phyloP scores from a whole-genome alignment of 2,329 filamentous ascomycete species.

The Sclerotinia sclerotiorum region DNA sequence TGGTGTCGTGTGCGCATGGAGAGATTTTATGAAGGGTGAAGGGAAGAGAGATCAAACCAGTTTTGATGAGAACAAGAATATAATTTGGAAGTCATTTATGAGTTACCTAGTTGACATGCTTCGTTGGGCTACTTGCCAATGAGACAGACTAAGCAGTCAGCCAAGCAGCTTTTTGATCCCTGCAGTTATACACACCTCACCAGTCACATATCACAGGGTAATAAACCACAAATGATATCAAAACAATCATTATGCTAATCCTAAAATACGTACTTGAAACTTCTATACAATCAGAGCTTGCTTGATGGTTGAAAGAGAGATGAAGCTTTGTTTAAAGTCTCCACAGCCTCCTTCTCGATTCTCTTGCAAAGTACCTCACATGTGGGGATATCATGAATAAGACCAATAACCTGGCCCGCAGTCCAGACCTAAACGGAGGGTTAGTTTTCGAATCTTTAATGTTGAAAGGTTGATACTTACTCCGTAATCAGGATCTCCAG shows the following conservation, averaged over 20 bases:
- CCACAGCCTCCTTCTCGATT: slow-evolving; percentile 75
- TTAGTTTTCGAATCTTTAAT: slow-evolving; percentile 16
- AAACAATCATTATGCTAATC: slow-evolving; percentile 16
- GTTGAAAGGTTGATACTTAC: slow-evolving; percentile 53
- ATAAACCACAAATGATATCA: not conserved
- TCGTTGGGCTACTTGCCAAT: not conserved
- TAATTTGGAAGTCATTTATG: not conserved
- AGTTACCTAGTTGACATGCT: not conserved
- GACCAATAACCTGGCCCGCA: slow-evolving; percentile 88
- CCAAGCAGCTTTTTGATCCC: not conserved
- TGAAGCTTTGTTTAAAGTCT: slow-evolving; percentile 60
- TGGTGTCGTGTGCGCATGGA: not conserved
- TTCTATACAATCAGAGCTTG: slow-evolving; percentile 46
- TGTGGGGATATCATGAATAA: slow-evolving; percentile 81
- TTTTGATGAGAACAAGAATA: not conserved
- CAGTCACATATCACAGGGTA: not conserved
- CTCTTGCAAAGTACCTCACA: slow-evolving; percentile 67
- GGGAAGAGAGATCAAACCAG: not conserved
- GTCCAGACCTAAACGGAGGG: slow-evolving; percentile 76
- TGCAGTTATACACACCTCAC: not conserved
- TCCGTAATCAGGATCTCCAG: slow-evolving; percentile 86
- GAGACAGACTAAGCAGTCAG: not conserved
- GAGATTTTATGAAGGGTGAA: not conserved
- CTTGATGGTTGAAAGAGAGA: slow-evolving; percentile 55
- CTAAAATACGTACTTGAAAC: slow-evolving; percentile 19